phyloP scores from a whole-genome alignment of 129 eudicot genomes.

The Flaveria ramosissima region DNA sequence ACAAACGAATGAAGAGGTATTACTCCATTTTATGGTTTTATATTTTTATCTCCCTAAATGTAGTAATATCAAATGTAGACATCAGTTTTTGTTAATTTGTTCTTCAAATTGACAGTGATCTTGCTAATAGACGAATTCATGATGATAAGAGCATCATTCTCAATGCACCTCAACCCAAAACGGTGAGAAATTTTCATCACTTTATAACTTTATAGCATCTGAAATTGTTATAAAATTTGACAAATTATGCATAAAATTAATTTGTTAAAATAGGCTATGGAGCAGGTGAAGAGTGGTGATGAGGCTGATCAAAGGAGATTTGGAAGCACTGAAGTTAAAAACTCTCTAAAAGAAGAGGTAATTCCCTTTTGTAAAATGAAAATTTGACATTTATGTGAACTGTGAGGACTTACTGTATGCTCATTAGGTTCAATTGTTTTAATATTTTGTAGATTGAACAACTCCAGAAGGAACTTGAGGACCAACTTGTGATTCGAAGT shows the following conservation, averaged over 20 bases:
- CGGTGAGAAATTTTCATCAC: conserved; percentile 27
- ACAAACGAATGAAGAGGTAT: conserved; percentile 43
- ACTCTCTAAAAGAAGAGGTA: conserved; percentile 57
- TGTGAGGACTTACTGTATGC: not conserved
- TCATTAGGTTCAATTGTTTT: not conserved
- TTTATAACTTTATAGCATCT: not conserved
- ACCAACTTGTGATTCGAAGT: conserved; percentile 47
- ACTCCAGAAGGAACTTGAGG: conserved; percentile 60
- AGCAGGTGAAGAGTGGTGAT: conserved; percentile 32
- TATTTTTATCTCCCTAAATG: not conserved
- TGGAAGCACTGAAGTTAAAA: conserved; percentile 38
- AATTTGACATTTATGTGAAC: not conserved
- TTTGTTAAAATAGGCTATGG: conserved; percentile 42
- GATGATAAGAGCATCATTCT: conserved; percentile 39
- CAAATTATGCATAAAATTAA: not conserved
- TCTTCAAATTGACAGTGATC: conserved; percentile 44
- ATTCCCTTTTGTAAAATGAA: not conserved
- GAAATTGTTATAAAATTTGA: not conserved
- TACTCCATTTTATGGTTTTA: no score
- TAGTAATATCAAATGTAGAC: conserved; percentile 15
- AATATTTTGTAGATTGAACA: conserved; percentile 46
- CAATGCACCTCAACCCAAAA: conserved; percentile 37
- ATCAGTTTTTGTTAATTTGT: conserved; percentile 13
- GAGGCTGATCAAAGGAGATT: conserved; percentile 40
- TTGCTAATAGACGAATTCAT: conserved; percentile 31